Percentiles rank a stretch among this genome's conserved stretches.
Evolutionary conservation across 2,329 filamentous ascomycete genomes (phyloP).

Genomic region (Fusarium transvaalense): DNA sequence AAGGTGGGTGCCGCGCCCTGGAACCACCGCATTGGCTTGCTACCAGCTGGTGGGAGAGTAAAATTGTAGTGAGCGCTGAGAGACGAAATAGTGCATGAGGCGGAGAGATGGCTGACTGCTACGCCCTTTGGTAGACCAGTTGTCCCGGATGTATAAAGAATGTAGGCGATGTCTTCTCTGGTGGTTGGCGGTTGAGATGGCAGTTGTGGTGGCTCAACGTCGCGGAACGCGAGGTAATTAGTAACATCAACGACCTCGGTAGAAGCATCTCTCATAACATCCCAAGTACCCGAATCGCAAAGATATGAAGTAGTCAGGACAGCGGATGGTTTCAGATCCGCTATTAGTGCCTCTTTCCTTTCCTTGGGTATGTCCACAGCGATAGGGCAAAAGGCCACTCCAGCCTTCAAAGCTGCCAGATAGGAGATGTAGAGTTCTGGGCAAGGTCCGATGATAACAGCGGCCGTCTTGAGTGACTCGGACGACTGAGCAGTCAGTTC

Average conservation of each 20-base stretch:
- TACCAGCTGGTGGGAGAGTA: background rate
- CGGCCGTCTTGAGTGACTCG: background rate
- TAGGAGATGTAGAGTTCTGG: conserved; percentile 31
- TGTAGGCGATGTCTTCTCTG: background rate
- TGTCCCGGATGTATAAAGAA: conserved; percentile 25
- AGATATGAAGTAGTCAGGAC: background rate
- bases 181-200: background rate
- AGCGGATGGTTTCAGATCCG: conserved; percentile 9
- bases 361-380: conserved; percentile 9
- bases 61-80: conserved; percentile 17
- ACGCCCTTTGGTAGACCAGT: conserved; percentile 28
- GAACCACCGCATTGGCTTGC: conserved; percentile 19
- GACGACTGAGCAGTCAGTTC: background rate
- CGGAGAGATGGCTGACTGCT: conserved; percentile 21
- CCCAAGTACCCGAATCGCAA: accelerated
- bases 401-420: conserved; percentile 14
- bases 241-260: background rate
- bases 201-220: background rate
- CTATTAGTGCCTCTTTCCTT: conserved; percentile 7
- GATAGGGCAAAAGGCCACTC: conserved; percentile 23
- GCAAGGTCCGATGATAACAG: conserved; percentile 8
- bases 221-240: background rate
- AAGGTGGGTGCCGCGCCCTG: conserved; percentile 27
- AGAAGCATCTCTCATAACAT: accelerated
- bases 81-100: conserved; percentile 11